Evolutionary conservation across 1,284 basidiomycete species (phyloP), one percentile per base, ranked within the genome.

Genomic region (Heterobasidion parviporum): DNA sequence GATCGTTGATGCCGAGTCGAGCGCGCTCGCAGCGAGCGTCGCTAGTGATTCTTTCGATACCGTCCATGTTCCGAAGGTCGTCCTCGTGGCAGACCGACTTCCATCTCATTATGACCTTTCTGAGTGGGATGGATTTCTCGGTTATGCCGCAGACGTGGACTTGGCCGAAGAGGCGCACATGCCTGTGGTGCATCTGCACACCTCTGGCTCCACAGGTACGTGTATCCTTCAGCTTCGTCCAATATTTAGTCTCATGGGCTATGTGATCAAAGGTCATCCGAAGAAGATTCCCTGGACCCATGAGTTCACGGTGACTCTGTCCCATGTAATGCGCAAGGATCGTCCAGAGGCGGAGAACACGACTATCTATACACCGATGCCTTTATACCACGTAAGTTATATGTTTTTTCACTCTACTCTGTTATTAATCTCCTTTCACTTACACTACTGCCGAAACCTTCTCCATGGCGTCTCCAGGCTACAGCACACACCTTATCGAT

Each of bases 121-220:
- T 9, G 32, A 20, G 10, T 51, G 50, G 50, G 50, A 36, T 12
- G n/a, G 34, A 1, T 6, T 51, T 10, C 16, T 51, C 18, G n/a
- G 15, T 51, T 14, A 6, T n/a, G 34, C 14, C 5, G 9, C 26
- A 35, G 34, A 15, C 15, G 2, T 15, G 32, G 34, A 18, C 32
- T 12, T 35, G 32, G 32, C 26, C 6, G 32, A 35, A 14, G 50
- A 51, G 32, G n/a, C n/a, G 0, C 14, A 16, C 15, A 33, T 32
- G 18, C 26, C 32, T 33, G 14, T 43, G 10, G 20, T 44, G 16
- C 43, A 43, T 33, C 32, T 53, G 36, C 51, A 53, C 36, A 53
- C 36, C 12, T 53, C 51, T 10, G 51, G 51, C 15, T 53, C 51
- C 10, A 53, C 51, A 20, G 51, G 51, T 44, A 45, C 51, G n/a